Conservation (phyloP, 176 grass and related monocot species). For the Carex parvula region DNA sequence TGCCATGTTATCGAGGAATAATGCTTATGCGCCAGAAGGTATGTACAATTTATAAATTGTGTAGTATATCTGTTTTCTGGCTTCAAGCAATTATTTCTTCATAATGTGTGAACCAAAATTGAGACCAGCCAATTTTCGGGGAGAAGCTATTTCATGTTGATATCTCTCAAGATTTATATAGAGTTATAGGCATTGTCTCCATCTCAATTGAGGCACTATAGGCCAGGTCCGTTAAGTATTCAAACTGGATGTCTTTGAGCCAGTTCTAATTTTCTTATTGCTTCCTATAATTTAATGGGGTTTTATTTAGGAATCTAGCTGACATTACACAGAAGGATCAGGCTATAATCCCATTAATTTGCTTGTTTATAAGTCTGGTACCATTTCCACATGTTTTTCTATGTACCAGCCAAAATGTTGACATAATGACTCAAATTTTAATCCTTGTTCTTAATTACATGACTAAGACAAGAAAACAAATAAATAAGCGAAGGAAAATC, state of each 20-base stretch:
- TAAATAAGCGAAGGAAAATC: not conserved
- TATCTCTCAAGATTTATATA: not conserved
- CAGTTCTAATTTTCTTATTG: not conserved
- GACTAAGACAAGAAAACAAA: not conserved
- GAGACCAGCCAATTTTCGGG: not conserved
- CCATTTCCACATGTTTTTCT: not conserved
- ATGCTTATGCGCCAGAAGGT: constrained; percentile 79
- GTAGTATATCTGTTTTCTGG: not conserved
- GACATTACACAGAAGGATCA: not conserved
- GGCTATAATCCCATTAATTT: not conserved
- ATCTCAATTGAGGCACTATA: not conserved
- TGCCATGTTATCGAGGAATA: constrained; percentile 71
- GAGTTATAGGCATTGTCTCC: not conserved
- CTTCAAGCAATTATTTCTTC: not conserved
- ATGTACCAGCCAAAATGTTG: not conserved
- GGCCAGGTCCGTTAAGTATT: not conserved
- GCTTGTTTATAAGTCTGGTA: not conserved
- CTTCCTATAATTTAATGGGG: not conserved
- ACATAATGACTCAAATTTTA: not conserved
- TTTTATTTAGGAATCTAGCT: not conserved
- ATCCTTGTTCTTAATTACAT: not conserved
- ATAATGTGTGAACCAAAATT: not conserved
- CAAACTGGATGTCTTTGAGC: not conserved
- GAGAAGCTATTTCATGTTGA: not conserved
- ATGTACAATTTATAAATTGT: not conserved